phyloP scores from a whole-genome alignment of 2,329 filamentous ascomycete genomes.

The Ustulina deusta region DNA sequence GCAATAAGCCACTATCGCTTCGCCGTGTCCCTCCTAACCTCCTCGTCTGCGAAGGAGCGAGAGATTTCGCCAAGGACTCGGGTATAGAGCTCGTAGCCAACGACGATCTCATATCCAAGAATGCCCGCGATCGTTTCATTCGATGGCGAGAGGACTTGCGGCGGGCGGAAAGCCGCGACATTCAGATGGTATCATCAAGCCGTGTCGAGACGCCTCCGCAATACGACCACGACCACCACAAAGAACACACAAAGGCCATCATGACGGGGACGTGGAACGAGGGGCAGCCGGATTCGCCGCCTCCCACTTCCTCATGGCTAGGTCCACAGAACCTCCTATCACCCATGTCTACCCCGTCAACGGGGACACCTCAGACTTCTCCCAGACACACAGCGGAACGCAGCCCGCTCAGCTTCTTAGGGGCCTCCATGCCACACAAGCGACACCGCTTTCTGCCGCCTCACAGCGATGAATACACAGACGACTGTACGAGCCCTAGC shows the following conservation, averaged over 20 bases:
- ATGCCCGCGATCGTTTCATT: conserved; percentile 80
- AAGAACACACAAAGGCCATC: conserved; percentile 67
- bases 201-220: conserved; percentile 11
- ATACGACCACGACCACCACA: conserved; percentile 42
- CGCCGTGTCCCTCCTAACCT: conserved; percentile 93
- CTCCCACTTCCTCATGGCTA: conserved; percentile 40
- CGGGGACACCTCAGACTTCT: conserved; percentile 35
- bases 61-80: conserved; percentile 84
- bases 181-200: conserved; percentile 46
- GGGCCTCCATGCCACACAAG: conserved; percentile 39
- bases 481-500: conserved; percentile 2
- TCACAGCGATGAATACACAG: conserved; percentile 26
- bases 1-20: conserved; percentile 81
- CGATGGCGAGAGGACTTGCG: conserved; percentile 82
- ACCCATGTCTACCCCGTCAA: conserved; percentile 32
- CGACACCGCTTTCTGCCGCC: conserved; percentile 36
- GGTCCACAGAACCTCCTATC: conserved; percentile 34
- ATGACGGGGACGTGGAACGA: conserved; percentile 71
- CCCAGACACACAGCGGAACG: conserved; percentile 42
- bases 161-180: conserved; percentile 65
- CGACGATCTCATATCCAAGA: conserved; percentile 82
- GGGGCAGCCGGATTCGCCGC: conserved; percentile 70
- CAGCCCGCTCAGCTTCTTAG: conserved; percentile 47
- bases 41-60: conserved; percentile 86
- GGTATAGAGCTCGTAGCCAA: conserved; percentile 79